Conservation (phyloP, 1,284 basidiomycete genomes). For the Taiwanofungus camphoratus region DNA sequence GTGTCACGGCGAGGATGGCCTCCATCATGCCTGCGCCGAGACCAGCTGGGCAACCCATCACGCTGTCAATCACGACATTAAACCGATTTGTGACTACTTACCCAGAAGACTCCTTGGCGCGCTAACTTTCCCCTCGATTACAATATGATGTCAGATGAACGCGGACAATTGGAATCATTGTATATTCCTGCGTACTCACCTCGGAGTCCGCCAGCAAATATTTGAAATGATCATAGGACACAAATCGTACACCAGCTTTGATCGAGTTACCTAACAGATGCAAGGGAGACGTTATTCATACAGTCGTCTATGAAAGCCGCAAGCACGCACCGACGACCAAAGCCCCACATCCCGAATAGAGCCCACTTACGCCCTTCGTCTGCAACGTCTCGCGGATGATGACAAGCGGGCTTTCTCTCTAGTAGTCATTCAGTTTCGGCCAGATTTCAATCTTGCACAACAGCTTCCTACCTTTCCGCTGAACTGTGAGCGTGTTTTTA, state of each 20-base stretch:
- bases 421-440: neutral
- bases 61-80: slow-evolving; percentile 4
- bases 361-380: slow-evolving; percentile 67
- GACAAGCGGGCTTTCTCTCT: slow-evolving; percentile 63
- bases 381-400: slow-evolving; percentile 70
- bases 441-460: neutral
- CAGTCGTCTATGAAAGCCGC: neutral
- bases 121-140: slow-evolving; percentile 77
- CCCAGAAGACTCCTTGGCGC: slow-evolving; percentile 81
- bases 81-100: slow-evolving; percentile 31
- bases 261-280: slow-evolving; percentile 50
- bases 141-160: slow-evolving; percentile 7
- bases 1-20: slow-evolving; percentile 93
- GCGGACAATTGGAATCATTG: neutral
- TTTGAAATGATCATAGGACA: slow-evolving; percentile 95
- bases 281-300: neutral
- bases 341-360: slow-evolving; percentile 86
- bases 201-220: slow-evolving; percentile 74
- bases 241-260: slow-evolving; percentile 93
- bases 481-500: slow-evolving; percentile 84
- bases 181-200: slow-evolving; percentile 37
- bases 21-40: slow-evolving; percentile 94
- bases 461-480: slow-evolving; percentile 54
- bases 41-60: slow-evolving; percentile 57
- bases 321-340: slow-evolving; percentile 64